Percentiles rank a stretch among this genome's conserved stretches.
Evolutionary conservation across 306 rosid species (phyloP).

Genomic region (Trifolium subterraneum): DNA sequence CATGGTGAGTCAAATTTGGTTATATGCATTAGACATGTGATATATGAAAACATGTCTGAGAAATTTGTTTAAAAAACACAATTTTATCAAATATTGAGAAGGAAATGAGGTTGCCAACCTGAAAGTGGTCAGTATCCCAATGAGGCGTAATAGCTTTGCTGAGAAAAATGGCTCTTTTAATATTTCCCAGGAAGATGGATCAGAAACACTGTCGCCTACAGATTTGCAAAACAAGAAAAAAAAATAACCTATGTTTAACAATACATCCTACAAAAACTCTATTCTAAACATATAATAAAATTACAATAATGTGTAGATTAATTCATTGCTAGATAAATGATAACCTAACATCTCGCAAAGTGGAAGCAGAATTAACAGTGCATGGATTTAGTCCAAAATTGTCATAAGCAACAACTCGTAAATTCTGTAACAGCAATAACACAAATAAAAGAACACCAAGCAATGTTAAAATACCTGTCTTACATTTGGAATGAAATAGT

Average conservation of each 20-base stretch:
- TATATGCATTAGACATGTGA: slow-evolving; percentile 14
- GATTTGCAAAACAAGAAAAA: slow-evolving; percentile 36
- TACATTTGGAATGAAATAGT: slow-evolving; percentile 53
- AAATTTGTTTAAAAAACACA: slow-evolving; percentile 34
- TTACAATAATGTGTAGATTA: background rate
- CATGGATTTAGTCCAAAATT: slow-evolving; percentile 5
- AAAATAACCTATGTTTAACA: slow-evolving; percentile 29
- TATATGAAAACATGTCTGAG: slow-evolving; percentile 32
- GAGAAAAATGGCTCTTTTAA: slow-evolving; percentile 84
- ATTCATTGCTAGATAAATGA: slow-evolving; percentile 23
- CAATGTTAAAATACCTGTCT: slow-evolving; percentile 57
- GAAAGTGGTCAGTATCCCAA: slow-evolving; percentile 76
- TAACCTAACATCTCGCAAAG: slow-evolving; percentile 25
- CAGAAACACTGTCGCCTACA: slow-evolving; percentile 58
- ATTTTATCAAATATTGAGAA: slow-evolving; percentile 33
- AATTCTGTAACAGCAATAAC: slow-evolving; percentile 23
- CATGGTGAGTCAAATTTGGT: background rate
- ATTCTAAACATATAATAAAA: slow-evolving; percentile 26
- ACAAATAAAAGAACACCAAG: slow-evolving; percentile 24
- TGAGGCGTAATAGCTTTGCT: slow-evolving; percentile 72
- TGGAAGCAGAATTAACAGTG: slow-evolving; percentile 10
- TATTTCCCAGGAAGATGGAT: slow-evolving; percentile 57
- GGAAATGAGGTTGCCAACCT: slow-evolving; percentile 59
- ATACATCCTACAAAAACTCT: slow-evolving; percentile 29
- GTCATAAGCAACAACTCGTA: slow-evolving; percentile 21